Conservation (phyloP, 257 asterid species). For the Solanum clarkiae region DNA sequence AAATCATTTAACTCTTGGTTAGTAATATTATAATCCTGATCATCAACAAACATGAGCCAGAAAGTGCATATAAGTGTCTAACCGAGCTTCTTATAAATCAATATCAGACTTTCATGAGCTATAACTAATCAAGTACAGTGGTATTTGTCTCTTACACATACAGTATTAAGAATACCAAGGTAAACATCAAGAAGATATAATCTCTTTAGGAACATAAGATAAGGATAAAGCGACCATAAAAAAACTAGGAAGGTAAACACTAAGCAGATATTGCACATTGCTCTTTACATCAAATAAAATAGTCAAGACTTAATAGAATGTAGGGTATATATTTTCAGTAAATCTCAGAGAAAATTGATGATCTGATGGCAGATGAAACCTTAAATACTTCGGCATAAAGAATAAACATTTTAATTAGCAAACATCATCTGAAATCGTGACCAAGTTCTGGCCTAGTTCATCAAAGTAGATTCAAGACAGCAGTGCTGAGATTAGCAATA, state of each 20-base stretch:
- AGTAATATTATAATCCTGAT: conserved; percentile 66
- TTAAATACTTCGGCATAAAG: background rate
- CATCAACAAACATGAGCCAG: conserved; percentile 1
- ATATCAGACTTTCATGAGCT: background rate
- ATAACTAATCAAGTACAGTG: background rate
- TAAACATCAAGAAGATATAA: background rate
- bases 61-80: background rate
- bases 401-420: background rate
- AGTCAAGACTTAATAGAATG: background rate
- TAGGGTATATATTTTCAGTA: background rate
- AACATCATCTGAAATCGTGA: background rate
- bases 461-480: background rate
- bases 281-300: background rate
- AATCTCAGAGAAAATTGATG: background rate
- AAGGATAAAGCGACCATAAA: background rate
- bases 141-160: background rate
- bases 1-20: conserved; percentile 51
- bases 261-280: background rate
- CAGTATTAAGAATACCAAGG: background rate
- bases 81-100: background rate
- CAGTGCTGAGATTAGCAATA: background rate
- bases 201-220: background rate
- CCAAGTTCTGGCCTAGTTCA: background rate
- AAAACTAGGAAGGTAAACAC: background rate
- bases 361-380: background rate